These are phyloP conservation scores for Apiospora saccharicola DNA, from an alignment of 2,329 filamentous ascomycete species.

Conservation along the genomic window DNA sequence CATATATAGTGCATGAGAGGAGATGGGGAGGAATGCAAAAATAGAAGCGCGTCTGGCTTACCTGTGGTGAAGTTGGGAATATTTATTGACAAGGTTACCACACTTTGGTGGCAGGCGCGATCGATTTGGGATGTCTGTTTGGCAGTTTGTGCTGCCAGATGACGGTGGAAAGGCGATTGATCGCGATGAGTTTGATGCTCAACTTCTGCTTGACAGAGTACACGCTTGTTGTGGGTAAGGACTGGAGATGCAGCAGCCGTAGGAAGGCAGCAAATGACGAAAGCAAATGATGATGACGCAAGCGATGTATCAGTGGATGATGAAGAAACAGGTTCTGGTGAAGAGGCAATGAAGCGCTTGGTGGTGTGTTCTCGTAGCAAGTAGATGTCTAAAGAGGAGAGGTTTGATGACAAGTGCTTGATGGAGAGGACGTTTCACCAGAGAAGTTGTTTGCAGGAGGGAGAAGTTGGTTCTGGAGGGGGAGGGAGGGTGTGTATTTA, in stretches of 20 bases:
- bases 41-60: too few species aligned
- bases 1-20: too few species aligned
- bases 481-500: background rate
- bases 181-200: background rate
- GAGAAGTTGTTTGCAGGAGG: background rate
- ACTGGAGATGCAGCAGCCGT: too few species aligned
- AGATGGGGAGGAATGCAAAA: too few species aligned
- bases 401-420: too few species aligned
- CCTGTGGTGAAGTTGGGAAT: too few species aligned
- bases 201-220: background rate
- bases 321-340: background rate
- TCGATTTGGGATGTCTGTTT: background rate
- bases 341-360: background rate
- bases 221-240: background rate
- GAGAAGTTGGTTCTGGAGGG: background rate
- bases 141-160: background rate
- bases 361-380: background rate
- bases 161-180: background rate
- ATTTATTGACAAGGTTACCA: background rate
- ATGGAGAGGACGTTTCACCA: too few species aligned
- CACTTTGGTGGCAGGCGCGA: background rate
- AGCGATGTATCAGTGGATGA: background rate
- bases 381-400: background rate
- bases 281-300: background rate
- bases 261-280: background rate